Base-by-base conservation (phyloP, 805 yeast species). In the Sporopachydermia lactativora region DNA sequence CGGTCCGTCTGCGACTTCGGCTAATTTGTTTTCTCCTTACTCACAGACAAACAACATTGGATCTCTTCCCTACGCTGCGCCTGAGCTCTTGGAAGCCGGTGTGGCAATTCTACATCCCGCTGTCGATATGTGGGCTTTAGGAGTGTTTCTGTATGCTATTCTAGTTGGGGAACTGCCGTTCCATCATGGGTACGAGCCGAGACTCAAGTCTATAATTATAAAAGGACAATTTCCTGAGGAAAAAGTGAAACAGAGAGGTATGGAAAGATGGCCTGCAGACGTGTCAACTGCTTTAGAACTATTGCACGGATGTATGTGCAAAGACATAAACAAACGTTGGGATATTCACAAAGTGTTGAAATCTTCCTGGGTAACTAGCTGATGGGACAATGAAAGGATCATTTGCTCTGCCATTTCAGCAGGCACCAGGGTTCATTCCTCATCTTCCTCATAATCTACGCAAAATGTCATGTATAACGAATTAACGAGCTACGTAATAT, bases 41-140 rank as follows among this genome's bases (percentile, higher is more conserved):
- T 8, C 31, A 24, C 8, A 24, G 3, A 41, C 51, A 11, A 43
- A 45, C 28, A 43, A 78, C 49, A 81, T 84, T 39, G 97, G 97
- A 0, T 86, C 95, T 1, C 64, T 88, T 19, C 96, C 96, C 0
- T 88, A 85, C 55, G 94, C 96, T 0, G 73, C 95, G 0, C 97
- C 97, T 0, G 96, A 88, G 54, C 64, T 85, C 14, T 60, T 86
- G 35, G 61, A 64, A 35, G 78, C 81, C 1, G 65, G 66, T 36
- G 62, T 76, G 51, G 63, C 77, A 44, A 42, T 58, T 51, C 52
- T 73, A 42, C 79, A 80, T 2, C 77, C 82, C 2, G 61, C 73
- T 34, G 78, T 88, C 1, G 97, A 88, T 59, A 69, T 83, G 3
- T 88, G 96, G 96, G 94, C 96, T 0, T 66, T 82, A 37, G 97